Percentiles rank a stretch among this genome's conserved stretches.
These are phyloP conservation scores for Tulasnella sp. DNA, from an alignment of 768 basidiomycete genomes.

Conservation along the genomic window DNA sequence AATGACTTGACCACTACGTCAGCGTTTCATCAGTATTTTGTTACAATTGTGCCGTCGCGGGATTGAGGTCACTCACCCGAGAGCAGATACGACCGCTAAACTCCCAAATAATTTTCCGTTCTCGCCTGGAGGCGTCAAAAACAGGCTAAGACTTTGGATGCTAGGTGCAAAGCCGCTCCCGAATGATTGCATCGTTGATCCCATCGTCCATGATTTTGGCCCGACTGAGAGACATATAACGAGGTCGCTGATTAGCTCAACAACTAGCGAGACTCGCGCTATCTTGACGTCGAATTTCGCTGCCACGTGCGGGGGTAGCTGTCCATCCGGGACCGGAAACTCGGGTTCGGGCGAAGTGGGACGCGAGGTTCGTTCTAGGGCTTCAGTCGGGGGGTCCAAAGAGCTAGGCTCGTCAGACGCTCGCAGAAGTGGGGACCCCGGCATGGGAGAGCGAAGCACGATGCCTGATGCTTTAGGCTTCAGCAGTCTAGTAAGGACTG, in stretches of 20 bases:
- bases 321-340: not conserved
- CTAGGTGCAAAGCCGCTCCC: constrained; percentile 64
- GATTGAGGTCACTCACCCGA: constrained; percentile 45
- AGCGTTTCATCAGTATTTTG: not conserved
- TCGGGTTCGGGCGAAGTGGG: not conserved
- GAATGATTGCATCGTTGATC: constrained; percentile 52
- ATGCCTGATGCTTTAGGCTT: constrained; percentile 43
- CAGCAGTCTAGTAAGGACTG: constrained; percentile 55
- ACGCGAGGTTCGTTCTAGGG: not conserved
- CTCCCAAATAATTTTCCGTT: constrained; percentile 76
- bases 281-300: constrained; percentile 63
- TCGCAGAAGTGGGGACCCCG: not conserved
- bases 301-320: not conserved
- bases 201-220: constrained; percentile 51
- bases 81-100: constrained; percentile 65
- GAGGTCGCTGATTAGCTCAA: constrained; percentile 54
- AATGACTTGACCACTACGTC: constrained; percentile 57
- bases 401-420: not conserved
- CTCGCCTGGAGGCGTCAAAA: constrained; percentile 48
- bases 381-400: not conserved
- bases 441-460: not conserved
- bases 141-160: constrained; percentile 63
- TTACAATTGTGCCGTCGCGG: not conserved
- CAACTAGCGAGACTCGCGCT: constrained; percentile 55
- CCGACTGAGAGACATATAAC: constrained; percentile 50